Evolutionary conservation across 1,139 yeast genomes (phyloP), one percentile per base, ranked within the genome.

Genomic region (Insectozyma bohioensis): DNA sequence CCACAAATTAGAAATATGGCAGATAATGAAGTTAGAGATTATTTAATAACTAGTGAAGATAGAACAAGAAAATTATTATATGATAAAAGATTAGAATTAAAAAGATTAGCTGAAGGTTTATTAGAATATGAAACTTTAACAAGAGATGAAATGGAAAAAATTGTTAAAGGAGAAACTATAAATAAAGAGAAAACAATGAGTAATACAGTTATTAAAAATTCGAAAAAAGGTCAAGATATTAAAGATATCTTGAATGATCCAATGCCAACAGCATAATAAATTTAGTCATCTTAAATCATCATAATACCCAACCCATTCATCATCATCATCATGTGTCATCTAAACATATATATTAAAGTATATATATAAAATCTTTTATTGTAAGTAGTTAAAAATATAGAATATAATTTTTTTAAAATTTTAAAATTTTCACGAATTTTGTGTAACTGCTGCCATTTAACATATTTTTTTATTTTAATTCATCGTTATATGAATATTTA

Each of bases 41-140:
- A 85, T 43, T 70, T 94, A 41, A 67, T 85, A 34, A 76, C 67
- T 3, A 81, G 95, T 31, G 97, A 90, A 56, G 71, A 71, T 26
- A 78, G 98, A 54, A 83, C 97, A 1, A 75, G 95, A 46, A 61
- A 65, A 33, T 52, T 90, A 55, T 70, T 94, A 42, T 57, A 62
- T 20, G 83, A 76, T 5, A 79, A 72, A 54, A 66, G 70, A 33
- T 55, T 68, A n/a, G 97, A 92, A 57, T 72, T 94, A 47, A 80
- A 82, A 54, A 71, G 97, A 48, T 69, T 94, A 43, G 98, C 98
- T 0, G 86, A 85, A 56, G 98, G 97, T 2, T 73, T 94, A 44
- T 72, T 94, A 45, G 97, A 92, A 60, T 94, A 88, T 61, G 99
- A 94, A 65, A 94, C 98, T 0, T 72, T 94, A 47, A 92, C 85